A percentile compares a stretch with the other conserved stretches of the same genome.
Conservation (phyloP, 139 green algal genomes). For the Nannochloris sp. region DNA sequence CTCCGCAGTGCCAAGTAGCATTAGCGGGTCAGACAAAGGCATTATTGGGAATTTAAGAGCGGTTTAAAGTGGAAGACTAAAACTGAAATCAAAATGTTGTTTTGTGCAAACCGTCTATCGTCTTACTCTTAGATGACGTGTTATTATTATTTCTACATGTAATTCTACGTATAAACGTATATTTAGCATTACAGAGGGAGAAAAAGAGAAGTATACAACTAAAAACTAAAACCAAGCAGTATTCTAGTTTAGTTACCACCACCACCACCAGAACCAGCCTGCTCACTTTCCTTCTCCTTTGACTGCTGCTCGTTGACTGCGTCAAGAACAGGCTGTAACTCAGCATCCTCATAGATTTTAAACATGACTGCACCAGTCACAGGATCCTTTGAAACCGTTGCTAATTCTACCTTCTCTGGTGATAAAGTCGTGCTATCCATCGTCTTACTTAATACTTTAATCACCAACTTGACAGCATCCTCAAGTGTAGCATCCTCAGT, state of each 20-base stretch:
- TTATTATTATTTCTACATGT: too few species aligned
- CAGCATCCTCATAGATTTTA: conserved; percentile 60
- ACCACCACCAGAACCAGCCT: not conserved
- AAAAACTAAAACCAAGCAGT: not conserved
- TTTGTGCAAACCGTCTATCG: too few species aligned
- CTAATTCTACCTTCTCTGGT: conserved; percentile 92
- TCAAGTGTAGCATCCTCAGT: conserved; percentile 73
- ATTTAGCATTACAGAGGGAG: too few species aligned
- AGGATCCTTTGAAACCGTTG: conserved; percentile 62
- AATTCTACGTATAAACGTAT: too few species aligned
- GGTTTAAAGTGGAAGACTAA: not conserved
- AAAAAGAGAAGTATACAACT: not conserved
- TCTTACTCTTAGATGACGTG: too few species aligned
- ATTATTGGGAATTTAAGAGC: not conserved
- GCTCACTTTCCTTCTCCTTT: conserved; percentile 44
- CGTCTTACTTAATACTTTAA: conserved; percentile 94
- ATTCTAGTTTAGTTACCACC: not conserved
- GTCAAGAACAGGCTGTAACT: conserved; percentile 74
- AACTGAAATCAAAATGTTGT: not conserved
- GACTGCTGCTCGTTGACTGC: conserved; percentile 57
- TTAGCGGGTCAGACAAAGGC: not conserved
- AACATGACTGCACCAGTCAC: conserved; percentile 43
- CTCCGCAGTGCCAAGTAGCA: not conserved
- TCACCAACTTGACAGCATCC: conserved; percentile 63
- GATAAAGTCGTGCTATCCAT: conserved; percentile 91